A percentile compares a stretch with the other conserved stretches of the same genome.
phyloP scores from a whole-genome alignment of 2,329 filamentous ascomycete species.

The Alternaria alternata region DNA sequence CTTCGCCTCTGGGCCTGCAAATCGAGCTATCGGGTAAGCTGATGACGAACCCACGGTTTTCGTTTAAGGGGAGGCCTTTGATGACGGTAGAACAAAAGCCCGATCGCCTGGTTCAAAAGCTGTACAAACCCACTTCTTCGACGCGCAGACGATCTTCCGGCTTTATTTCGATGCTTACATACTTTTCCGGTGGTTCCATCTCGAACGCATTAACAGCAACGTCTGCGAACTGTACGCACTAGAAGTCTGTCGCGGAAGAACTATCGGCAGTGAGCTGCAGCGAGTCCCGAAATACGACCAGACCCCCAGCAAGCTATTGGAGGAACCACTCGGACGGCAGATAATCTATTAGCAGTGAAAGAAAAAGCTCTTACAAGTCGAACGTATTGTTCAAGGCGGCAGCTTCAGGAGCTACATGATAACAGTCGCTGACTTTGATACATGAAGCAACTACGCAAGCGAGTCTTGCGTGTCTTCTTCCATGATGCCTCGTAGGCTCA shows the following conservation, averaged over 20 bases:
- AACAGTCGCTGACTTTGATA: background rate
- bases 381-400: background rate
- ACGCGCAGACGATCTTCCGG: constrained; percentile 5
- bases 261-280: constrained; percentile 1
- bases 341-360: background rate
- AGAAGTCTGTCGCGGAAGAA: background rate
- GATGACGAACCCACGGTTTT: background rate
- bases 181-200: background rate
- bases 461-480: background rate
- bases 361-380: background rate
- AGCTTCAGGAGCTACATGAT: background rate
- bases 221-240: background rate
- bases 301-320: background rate
- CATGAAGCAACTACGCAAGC: background rate
- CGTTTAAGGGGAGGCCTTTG: background rate
- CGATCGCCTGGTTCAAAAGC: background rate
- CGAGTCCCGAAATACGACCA: background rate
- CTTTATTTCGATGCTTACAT: constrained; percentile 19
- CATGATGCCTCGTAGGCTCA: background rate
- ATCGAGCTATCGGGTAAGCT: background rate
- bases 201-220: background rate
- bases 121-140: background rate
- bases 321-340: background rate
- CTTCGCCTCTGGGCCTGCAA: background rate
- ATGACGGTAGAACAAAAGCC: background rate